phyloP scores from a whole-genome alignment of 2,329 filamentous ascomycete genomes.

The Penicillium sp. region DNA sequence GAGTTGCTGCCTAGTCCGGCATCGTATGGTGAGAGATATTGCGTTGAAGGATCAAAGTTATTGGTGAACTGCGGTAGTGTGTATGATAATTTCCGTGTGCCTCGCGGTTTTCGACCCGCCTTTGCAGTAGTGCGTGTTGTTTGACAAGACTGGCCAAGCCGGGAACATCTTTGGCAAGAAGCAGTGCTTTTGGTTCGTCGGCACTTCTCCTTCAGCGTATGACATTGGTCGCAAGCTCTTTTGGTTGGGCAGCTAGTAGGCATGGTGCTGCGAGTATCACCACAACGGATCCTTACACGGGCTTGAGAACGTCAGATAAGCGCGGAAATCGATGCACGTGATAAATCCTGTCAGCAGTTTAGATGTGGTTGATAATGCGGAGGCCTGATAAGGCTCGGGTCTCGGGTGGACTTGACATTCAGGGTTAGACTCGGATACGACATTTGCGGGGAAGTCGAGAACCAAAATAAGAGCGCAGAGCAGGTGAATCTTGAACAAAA shows the following conservation, averaged over 20 bases:
- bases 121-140: slow-evolving; percentile 6
- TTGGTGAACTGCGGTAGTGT: slow-evolving; percentile 7
- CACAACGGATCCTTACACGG: not conserved
- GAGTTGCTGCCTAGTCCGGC: slow-evolving; percentile 9
- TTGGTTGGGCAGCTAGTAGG: not conserved
- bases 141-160: slow-evolving; percentile 8
- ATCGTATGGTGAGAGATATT: not conserved
- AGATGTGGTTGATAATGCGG: not conserved
- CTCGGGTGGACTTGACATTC: not conserved
- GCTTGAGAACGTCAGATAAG: not conserved
- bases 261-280: not conserved
- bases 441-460: not conserved
- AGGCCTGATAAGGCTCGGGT: not conserved
- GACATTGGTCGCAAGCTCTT: slow-evolving; percentile 18
- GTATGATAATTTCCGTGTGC: slow-evolving; percentile 8
- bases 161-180: slow-evolving; percentile 14
- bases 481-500: no score
- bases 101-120: slow-evolving; percentile 11
- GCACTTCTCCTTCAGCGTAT: slow-evolving; percentile 18
- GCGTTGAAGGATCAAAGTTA: not conserved
- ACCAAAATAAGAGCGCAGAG: not conserved
- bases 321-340: not conserved
- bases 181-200: not conserved
- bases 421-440: not conserved
- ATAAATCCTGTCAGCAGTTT: not conserved